Evolutionary conservation across 768 basidiomycete species (phyloP).

Genomic region (Phylloporus rhodoxanthus): DNA sequence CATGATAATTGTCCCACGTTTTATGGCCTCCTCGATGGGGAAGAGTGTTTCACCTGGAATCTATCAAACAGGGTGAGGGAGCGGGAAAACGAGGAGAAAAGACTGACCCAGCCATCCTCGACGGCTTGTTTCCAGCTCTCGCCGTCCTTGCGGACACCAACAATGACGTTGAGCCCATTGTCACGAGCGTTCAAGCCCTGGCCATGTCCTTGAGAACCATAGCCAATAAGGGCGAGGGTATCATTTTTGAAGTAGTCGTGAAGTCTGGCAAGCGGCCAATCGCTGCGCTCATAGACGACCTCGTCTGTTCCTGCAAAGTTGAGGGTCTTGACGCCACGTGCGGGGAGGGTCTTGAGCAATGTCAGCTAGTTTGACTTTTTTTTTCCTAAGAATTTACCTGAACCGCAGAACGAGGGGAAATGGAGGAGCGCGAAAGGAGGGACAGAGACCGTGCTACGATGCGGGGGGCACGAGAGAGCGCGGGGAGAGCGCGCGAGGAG

Average conservation of each 20-base stretch:
- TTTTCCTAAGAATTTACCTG: conserved; percentile 34
- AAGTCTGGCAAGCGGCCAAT: conserved; percentile 97
- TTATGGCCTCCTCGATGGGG: conserved; percentile 96
- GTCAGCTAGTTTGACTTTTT: conserved; percentile 4
- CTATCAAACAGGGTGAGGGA: conserved; percentile 30
- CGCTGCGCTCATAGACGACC: conserved; percentile 88
- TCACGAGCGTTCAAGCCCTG: conserved; percentile 98
- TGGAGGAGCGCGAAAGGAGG: conserved; percentile 47
- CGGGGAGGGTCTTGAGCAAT: conserved; percentile 34
- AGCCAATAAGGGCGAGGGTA: conserved; percentile 97
- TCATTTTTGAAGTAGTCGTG: conserved; percentile 99
- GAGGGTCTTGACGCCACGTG: conserved; percentile 88
- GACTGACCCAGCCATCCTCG: conserved; percentile 91
- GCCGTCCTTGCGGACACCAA: conserved; percentile 95
- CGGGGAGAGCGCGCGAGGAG: conserved; percentile 59
- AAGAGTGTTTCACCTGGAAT: conserved; percentile 97
- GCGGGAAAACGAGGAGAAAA: background rate
- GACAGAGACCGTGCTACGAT: conserved; percentile 60
- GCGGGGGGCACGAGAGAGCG: conserved; percentile 58
- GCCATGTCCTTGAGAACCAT: conserved; percentile 98
- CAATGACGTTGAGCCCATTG: conserved; percentile 96
- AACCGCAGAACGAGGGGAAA: conserved; percentile 18
- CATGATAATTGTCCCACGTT: conserved; percentile 97
- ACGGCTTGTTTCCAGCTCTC: conserved; percentile 95
- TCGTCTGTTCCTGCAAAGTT: conserved; percentile 95